Evolutionary conservation across 2,329 filamentous ascomycete genomes (phyloP), one percentile per base, ranked within the genome.

Genomic region (Bipolaris sorokiniana): DNA sequence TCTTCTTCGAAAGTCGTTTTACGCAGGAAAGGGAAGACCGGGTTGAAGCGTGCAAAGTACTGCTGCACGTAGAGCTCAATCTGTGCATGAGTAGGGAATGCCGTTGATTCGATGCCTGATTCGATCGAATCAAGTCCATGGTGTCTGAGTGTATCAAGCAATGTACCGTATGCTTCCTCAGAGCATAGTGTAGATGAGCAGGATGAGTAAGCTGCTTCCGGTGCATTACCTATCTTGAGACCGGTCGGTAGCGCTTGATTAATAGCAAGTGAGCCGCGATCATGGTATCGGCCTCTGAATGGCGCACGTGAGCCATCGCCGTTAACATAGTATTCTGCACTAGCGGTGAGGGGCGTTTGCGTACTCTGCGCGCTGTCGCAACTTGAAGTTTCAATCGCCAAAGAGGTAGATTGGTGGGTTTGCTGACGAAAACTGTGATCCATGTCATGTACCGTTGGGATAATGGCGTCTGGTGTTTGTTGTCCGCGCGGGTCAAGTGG

Each of bases 11-110:
- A 63, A 3, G 59, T 65, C 0, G 60, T 60, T 26, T 41, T 51
- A 42, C 74, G 71, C 7, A 74, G 47, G 40, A 75, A 69, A 3
- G 73, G 72, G 15, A 75, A 61, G 11, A 63, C 59, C 20, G 66
- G 63, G 45, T 70, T 64, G 36, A 74, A 74, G 34, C 61, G 54
- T 7, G 68, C 65, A 40, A 70, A 64, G 51, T 71, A 74, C 1
- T 70, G 55, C 16, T 56, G 59, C 20, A 74, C 54, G 11, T 18
- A 74, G 48, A 48, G 54, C 44, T 50, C 68, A 59, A 53, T 69
- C 44, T 37, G 67, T 46, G 10, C 56, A 53, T 41, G 55, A 37
- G 63, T 56, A 18, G 70, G 71, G 18, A 74, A 64, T 15, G 20
- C 40, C 20, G 40, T 26, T n/a, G 20, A n/a, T 42, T 42, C 40